Conservation (phyloP, 768 basidiomycete genomes). For the Termitomyces sp. region DNA sequence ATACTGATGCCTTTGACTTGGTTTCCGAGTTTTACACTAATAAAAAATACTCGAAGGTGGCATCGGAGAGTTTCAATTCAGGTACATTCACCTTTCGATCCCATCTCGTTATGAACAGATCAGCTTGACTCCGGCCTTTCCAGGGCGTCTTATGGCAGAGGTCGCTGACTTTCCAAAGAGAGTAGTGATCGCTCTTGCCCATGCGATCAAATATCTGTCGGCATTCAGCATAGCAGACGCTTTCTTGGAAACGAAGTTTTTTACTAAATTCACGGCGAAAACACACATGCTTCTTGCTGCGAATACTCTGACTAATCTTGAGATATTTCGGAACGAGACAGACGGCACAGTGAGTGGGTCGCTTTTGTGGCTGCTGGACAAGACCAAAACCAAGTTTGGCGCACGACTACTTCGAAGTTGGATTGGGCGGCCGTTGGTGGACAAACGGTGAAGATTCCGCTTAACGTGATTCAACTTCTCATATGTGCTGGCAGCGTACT, state of each 20-base stretch:
- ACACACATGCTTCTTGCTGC: conserved; percentile 85
- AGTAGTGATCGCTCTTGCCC: conserved; percentile 69
- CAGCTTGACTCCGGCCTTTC: not conserved
- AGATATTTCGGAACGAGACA: conserved; percentile 91
- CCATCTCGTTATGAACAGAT: not conserved
- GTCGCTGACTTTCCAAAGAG: conserved; percentile 63
- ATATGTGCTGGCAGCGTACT: conserved; percentile 45
- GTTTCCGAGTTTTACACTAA: conserved; percentile 64
- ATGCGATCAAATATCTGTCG: conserved; percentile 63
- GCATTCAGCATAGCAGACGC: conserved; percentile 76
- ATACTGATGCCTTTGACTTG: conserved; percentile 64
- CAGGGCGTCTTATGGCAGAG: conserved; percentile 60
- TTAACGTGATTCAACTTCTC: not conserved
- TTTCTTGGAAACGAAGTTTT: conserved; percentile 73
- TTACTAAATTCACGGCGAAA: conserved; percentile 69
- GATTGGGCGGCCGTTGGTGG: conserved; percentile 82
- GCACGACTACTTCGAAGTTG: conserved; percentile 77
- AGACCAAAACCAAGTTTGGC: conserved; percentile 86
- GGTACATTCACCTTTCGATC: conserved; percentile 26
- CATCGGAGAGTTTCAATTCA: conserved; percentile 40
- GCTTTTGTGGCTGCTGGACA: conserved; percentile 81
- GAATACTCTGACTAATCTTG: conserved; percentile 85
- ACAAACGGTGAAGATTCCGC: conserved; percentile 45
- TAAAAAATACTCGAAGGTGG: conserved; percentile 32
- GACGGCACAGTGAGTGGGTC: conserved; percentile 71